These are phyloP conservation scores for Lactarius quietus DNA, from an alignment of 768 basidiomycete species.

Conservation along the genomic window DNA sequence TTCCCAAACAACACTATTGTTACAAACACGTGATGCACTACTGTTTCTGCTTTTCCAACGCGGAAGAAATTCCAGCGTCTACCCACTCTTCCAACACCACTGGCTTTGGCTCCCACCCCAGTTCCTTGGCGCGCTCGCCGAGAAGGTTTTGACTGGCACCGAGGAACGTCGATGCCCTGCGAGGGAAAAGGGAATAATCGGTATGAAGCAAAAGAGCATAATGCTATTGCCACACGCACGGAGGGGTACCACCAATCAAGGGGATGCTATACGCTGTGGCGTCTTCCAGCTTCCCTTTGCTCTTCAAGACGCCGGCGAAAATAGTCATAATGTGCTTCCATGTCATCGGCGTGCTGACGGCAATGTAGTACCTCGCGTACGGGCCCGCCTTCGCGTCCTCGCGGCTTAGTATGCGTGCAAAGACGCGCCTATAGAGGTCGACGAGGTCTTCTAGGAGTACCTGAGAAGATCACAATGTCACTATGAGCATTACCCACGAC, in stretches of 20 bases:
- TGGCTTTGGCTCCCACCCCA: conserved; percentile 8
- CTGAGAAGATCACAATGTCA: neutral
- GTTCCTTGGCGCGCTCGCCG: conserved; percentile 3
- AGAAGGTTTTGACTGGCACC: conserved; percentile 6
- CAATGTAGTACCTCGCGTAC: conserved; percentile 21
- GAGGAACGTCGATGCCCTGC: conserved; percentile 2
- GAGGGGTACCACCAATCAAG: neutral
- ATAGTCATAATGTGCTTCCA: conserved; percentile 15
- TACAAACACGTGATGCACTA: neutral
- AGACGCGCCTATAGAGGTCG: conserved; percentile 11
- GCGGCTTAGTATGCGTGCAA: conserved; percentile 1
- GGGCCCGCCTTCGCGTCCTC: conserved; percentile 12
- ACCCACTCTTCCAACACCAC: conserved; percentile 7
- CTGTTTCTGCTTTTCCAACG: neutral
- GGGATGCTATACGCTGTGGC: conserved; percentile 10
- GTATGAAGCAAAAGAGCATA: neutral
- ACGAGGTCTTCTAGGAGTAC: conserved; percentile 14
- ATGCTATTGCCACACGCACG: neutral
- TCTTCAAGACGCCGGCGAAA: neutral
- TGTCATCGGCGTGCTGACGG: neutral
- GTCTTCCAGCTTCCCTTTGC: conserved; percentile 10
- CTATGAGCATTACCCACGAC: neutral
- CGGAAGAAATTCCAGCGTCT: neutral
- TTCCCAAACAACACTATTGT: neutral
- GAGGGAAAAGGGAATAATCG: neutral